Evolutionary conservation across 164 flowering plant species (phyloP), one percentile per base, ranked within the genome.

Genomic region (Magnolia officinalis): DNA sequence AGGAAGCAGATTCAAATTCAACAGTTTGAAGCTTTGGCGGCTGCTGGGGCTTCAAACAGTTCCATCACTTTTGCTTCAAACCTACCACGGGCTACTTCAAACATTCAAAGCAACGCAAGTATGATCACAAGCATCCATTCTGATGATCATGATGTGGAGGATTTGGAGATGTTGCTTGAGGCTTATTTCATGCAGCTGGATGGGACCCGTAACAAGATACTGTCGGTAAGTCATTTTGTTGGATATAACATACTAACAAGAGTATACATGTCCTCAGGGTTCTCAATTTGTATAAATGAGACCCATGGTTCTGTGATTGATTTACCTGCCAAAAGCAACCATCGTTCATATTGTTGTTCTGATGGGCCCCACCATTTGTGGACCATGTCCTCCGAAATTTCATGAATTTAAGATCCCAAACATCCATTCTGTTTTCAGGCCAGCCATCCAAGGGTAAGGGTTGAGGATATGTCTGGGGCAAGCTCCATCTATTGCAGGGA

Each of bases 181-280:
- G 98, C 98, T 49, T 96, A 96, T 80, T 96, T 96, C 81, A 92
- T 94, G 99, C 97, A 96, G 86, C 80, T 96, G 74, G 97, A 96
- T 82, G 96, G 97, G 21, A 94, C 92, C 70, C 94, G 94, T 5
- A 94, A 96, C 88, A 96, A 91, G 82, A 91, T 96, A 72, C 79
- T 94, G 59, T 92, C 97, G 64, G 98, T 96, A 72, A 93, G 96
- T 86, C 58, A 61, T 67, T 6, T 61, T 37, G 61, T 68, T 75
- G 64, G 49, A 14, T 66, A 66, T 24, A 66, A 11, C 61, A 37
- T 37, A 37, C 45, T 37, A 37, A 37, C 45, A 37, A 37, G 45
- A 37, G 45, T 37, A 37, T 37, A 37, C 45, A 37, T 37, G 45
- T 37, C 45, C 45, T 37, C 45, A 37, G 45, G 45, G 45, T 37